Evolutionary conservation across 2,329 filamentous ascomycete species (phyloP), one percentile per base, ranked within the genome.

Genomic region (Acephala macrosclerotiorum): DNA sequence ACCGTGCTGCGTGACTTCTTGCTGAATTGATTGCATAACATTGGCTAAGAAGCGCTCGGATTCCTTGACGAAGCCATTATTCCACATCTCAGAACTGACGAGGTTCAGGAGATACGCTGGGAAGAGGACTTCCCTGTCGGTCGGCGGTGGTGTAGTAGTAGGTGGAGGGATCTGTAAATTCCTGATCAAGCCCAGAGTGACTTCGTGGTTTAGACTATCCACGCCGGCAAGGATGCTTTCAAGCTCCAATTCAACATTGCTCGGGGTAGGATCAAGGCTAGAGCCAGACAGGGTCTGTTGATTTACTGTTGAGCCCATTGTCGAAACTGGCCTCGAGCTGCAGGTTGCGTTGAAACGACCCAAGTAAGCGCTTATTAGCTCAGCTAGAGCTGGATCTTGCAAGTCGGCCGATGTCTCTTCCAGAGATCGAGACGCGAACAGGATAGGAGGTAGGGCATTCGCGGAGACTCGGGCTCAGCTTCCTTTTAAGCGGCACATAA

Each of bases 11-110:
- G 99, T 98, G 63, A 99, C 96, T 79, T 99, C 96, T 79, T 97
- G 94, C 79, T 99, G 96, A 75, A 99, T 98, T 8, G 94, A 97
- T 81, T 98, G 96, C 96, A 99, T 99, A 70, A 99, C 96, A 75
- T 98, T 99, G 76, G 96, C 96, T 69, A 99, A 85, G 87, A 99
- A 99, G 63, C 95, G 92, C 81, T 99, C 96, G 3, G 96, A 98
- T 81, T 99, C 96, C 84, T 99, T 99, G 74, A 99, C 96, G 77
- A 97, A 99, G 56, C 96, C 96, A 75, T 99, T 99, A 84, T 99
- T 99, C 96, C 96, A 99, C 96, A 99, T 99, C 83, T 99, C 96
- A 18, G 94, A 98, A 16, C 96, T 99, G 70, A 99, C 96, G 67
- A 99, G 86, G 80, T 99, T 99, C 84, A 99, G 99, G 73, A 99